phyloP scores from a whole-genome alignment of 768 basidiomycete species.

The Mycena indigotica region DNA sequence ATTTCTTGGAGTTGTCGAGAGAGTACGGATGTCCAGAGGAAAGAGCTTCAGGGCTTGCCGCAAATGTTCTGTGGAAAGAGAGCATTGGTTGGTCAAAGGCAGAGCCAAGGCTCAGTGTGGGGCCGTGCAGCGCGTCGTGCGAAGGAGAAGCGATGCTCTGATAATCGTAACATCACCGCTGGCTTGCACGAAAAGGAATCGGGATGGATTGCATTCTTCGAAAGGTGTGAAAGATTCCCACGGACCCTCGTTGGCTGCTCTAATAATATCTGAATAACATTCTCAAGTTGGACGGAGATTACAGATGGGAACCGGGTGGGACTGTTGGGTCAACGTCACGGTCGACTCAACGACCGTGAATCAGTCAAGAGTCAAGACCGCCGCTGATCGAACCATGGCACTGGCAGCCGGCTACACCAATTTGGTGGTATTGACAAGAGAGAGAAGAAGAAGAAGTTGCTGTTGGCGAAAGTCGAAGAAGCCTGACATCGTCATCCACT shows the following conservation, averaged over 20 bases:
- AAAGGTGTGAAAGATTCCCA: slow-evolving; percentile 2
- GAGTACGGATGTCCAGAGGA: slow-evolving; percentile 19
- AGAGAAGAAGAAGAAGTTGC: too few relatives aligned
- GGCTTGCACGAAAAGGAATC: not conserved
- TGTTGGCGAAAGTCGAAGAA: too few relatives aligned
- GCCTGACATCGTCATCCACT: too few relatives aligned
- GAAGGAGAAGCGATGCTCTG: not conserved
- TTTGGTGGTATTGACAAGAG: too few relatives aligned
- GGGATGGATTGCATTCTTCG: slow-evolving; percentile 2
- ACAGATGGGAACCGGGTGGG: too few relatives aligned
- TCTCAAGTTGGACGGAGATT: too few relatives aligned
- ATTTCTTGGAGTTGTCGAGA: slow-evolving; percentile 16
- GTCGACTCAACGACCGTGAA: too few relatives aligned
- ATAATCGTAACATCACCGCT: not conserved
- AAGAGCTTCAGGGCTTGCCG: slow-evolving; percentile 14
- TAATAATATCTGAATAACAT: too few relatives aligned
- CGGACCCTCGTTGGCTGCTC: not conserved
- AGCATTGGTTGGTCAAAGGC: slow-evolving; percentile 10
- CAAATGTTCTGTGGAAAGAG: slow-evolving; percentile 21
- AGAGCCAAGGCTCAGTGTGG: not conserved
- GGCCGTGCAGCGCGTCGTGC: not conserved
- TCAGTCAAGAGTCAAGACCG: too few relatives aligned
- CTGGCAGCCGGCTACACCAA: too few relatives aligned
- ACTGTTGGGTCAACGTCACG: too few relatives aligned
- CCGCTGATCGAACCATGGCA: too few relatives aligned